A percentile compares a stretch with the other conserved stretches of the same genome.
These are phyloP conservation scores for Populus euphratica DNA, from an alignment of 345 rosid species.

Conservation along the genomic window DNA sequence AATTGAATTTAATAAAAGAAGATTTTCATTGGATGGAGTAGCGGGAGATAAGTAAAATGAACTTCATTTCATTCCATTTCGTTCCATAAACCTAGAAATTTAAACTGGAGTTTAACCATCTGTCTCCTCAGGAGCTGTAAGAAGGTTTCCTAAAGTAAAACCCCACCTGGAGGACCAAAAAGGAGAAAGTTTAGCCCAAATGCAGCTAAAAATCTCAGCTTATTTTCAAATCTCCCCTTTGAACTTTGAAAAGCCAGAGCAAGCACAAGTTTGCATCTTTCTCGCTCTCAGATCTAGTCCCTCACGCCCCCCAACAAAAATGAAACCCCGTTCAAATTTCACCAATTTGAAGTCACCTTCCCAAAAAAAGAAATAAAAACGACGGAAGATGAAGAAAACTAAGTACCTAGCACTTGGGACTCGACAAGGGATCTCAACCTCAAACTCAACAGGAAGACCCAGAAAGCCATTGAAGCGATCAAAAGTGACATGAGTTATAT, in stretches of 20 bases:
- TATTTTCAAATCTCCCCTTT: constrained; percentile 2
- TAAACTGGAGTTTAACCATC: background rate
- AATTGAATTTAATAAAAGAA: background rate
- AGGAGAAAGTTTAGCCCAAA: background rate
- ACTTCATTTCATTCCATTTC: background rate
- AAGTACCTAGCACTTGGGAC: constrained; percentile 91
- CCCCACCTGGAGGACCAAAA: background rate
- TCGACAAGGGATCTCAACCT: constrained; percentile 89
- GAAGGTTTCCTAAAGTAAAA: background rate
- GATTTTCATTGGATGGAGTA: background rate
- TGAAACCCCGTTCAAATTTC: background rate
- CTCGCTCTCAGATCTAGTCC: constrained; percentile 23
- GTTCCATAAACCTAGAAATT: background rate
- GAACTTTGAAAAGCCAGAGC: background rate
- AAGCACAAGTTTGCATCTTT: background rate
- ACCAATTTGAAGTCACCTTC: background rate
- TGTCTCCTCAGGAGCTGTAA: background rate
- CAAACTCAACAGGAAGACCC: constrained; percentile 90
- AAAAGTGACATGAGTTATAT: constrained; percentile 85
- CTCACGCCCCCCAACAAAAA: background rate
- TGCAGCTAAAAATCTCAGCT: background rate
- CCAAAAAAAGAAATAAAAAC: background rate
- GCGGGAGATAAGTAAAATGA: background rate
- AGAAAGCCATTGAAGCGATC: constrained; percentile 90
- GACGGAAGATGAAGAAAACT: background rate